Percentiles rank a stretch among this genome's conserved stretches.
phyloP scores from a whole-genome alignment of 257 asterid genomes.

The Nicotiana benthamiana region DNA sequence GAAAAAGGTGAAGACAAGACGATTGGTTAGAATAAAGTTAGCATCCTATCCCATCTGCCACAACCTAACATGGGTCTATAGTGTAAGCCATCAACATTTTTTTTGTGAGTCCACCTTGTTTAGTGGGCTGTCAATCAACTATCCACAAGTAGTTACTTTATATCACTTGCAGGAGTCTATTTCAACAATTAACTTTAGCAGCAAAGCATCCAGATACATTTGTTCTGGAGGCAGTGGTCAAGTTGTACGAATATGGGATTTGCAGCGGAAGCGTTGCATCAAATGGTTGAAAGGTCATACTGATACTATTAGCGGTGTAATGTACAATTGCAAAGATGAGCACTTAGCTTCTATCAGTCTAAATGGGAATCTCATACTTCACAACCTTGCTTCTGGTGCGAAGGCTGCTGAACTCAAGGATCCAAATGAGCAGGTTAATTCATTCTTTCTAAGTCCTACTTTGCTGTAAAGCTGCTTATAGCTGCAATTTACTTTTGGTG shows the following conservation, averaged over 20 bases:
- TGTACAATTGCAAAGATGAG: slow-evolving; percentile 98
- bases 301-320: slow-evolving; percentile 73
- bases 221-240: slow-evolving; percentile 97
- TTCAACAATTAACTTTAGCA: slow-evolving; percentile 86
- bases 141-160: background rate
- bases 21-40: background rate
- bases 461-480: slow-evolving; percentile 9
- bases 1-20: background rate
- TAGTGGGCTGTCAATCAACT: background rate
- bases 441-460: slow-evolving; percentile 7
- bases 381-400: slow-evolving; percentile 95
- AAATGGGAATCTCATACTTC: slow-evolving; percentile 89
- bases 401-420: slow-evolving; percentile 90
- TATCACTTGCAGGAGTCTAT: slow-evolving; percentile 49
- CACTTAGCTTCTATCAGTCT: slow-evolving; percentile 94
- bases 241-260: slow-evolving; percentile 94
- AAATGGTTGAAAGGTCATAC: slow-evolving; percentile 97
- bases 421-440: slow-evolving; percentile 84
- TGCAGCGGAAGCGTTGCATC: slow-evolving; percentile 86
- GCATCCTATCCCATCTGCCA: background rate
- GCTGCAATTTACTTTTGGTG: slow-evolving; percentile 14
- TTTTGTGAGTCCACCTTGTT: background rate
- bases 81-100: background rate
- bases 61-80: background rate
- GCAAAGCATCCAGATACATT: slow-evolving; percentile 84